phyloP scores from a whole-genome alignment of 805 yeast genomes.

The Pichia phayaonensis region DNA sequence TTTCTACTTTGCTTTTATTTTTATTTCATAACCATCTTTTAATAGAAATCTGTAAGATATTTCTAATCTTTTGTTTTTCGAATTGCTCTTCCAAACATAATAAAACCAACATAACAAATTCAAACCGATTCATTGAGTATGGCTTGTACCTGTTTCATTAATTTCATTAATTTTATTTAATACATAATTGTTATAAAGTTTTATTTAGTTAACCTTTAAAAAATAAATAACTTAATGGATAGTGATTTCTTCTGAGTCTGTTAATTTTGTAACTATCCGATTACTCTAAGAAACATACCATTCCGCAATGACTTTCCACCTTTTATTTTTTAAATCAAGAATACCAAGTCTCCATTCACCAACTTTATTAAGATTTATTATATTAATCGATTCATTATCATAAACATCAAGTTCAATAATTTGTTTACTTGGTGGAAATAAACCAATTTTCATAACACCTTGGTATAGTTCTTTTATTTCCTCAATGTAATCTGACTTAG shows the following conservation, averaged over 20 bases:
- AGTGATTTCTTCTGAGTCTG: not conserved
- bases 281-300: conserved; percentile 42
- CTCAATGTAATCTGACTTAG: not conserved
- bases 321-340: conserved; percentile 63
- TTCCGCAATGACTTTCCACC: conserved; percentile 87
- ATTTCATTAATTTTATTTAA: too few relatives aligned
- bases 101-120: too few relatives aligned
- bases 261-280: conserved; percentile 1
- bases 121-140: too few relatives aligned
- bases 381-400: conserved; percentile 47
- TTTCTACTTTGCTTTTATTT: not conserved
- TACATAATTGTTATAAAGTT: too few relatives aligned
- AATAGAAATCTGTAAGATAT: not conserved
- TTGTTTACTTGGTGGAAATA: conserved; percentile 83
- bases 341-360: conserved; percentile 85
- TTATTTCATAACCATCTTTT: not conserved
- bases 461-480: conserved; percentile 15
- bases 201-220: not conserved
- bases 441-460: conserved; percentile 45
- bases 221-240: not conserved
- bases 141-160: too few relatives aligned
- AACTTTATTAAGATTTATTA: conserved; percentile 53
- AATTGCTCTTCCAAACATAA: too few relatives aligned
- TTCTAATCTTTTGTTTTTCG: not conserved
- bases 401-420: conserved; percentile 49